Evolutionary conservation across 2,329 filamentous ascomycete species (phyloP), one percentile per base, ranked within the genome.

Genomic region (Alternaria ventricosa): DNA sequence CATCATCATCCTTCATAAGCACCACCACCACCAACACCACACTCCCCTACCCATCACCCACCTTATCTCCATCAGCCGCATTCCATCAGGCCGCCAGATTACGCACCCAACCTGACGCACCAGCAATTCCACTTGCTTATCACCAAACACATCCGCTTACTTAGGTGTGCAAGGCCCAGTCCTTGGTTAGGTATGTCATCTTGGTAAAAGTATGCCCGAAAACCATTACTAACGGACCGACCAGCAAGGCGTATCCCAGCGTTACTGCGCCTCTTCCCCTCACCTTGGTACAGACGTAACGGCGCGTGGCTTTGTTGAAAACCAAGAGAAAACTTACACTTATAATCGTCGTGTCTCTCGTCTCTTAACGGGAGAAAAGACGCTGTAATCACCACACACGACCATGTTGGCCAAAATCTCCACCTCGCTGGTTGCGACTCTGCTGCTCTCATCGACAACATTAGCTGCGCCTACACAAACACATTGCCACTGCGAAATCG

Each of bases 401-500:
- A 66, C 54, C 59, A 67, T 71, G 65, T 56, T 72, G 15, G 33
- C 66, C 64, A 63, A 25, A 55, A 43, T 64, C 60, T 28, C 61
- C 45, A 70, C 18, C 33, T 67, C 55, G 54, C 61, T 71, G 15
- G 44, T 68, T 43, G 54, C 62, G 59, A 61, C 65, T 23, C 20
- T 66, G 6, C 28, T 62, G 22, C 33, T 62, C 28, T 47, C 45
- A 41, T 15, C 53, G 5, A 50, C 44, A 65, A 36, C 50, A 70
- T 53, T 65, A 63, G 36, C 76, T 22, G 65, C 67, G 12, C 69
- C 73, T 45, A 71, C 75, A 50, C 66, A 70, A 50, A 72, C 73
- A 22, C 71, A 72, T 53, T 78, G 76, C 67, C 74, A 71, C 55
- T 78, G 76, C 64, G 65, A 68, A 36, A 64, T 78, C 43, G 61